phyloP scores from a whole-genome alignment of 495 filamentous ascomycete genomes.

The Aspergillus olivimuriae region DNA sequence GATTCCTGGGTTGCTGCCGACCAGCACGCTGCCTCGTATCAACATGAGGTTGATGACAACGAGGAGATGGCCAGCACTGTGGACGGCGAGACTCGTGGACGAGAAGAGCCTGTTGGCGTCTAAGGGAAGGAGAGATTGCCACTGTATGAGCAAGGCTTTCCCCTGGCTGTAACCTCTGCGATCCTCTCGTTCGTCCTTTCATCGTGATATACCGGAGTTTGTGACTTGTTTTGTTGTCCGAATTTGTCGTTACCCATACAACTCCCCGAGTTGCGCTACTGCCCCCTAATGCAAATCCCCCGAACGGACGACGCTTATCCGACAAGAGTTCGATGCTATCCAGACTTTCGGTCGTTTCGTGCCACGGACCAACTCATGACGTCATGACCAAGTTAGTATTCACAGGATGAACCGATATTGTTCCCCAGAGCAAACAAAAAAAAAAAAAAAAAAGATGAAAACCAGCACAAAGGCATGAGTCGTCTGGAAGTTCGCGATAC shows the following conservation, averaged over 20 bases:
- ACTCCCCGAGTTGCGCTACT: neutral
- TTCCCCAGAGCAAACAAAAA: neutral
- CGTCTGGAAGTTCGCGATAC: neutral
- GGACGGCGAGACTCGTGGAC: constrained; percentile 50
- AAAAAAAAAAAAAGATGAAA: neutral
- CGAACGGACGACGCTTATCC: neutral
- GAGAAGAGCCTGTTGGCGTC: constrained; percentile 43
- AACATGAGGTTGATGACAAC: constrained; percentile 56
- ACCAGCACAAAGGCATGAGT: neutral
- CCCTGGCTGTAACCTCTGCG: neutral
- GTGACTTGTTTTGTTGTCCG: constrained; percentile 7
- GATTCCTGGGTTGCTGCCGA: constrained; percentile 85
- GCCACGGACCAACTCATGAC: neutral
- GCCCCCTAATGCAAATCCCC: neutral
- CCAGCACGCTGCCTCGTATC: constrained; percentile 64
- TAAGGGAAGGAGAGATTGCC: constrained; percentile 11
- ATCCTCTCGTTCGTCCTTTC: constrained; percentile 6
- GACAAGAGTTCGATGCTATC: neutral
- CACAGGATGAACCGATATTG: neutral
- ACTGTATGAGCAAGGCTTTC: too few relatives aligned
- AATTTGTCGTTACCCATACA: constrained; percentile 7
- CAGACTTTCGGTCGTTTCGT: neutral
- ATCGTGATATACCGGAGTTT: constrained; percentile 9
- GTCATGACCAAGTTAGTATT: constrained; percentile 1
- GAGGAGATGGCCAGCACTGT: constrained; percentile 50